A percentile compares a stretch with the other conserved stretches of the same genome.
Evolutionary conservation across 257 asterid species (phyloP).

Genomic region (Paulownia fortunei): DNA sequence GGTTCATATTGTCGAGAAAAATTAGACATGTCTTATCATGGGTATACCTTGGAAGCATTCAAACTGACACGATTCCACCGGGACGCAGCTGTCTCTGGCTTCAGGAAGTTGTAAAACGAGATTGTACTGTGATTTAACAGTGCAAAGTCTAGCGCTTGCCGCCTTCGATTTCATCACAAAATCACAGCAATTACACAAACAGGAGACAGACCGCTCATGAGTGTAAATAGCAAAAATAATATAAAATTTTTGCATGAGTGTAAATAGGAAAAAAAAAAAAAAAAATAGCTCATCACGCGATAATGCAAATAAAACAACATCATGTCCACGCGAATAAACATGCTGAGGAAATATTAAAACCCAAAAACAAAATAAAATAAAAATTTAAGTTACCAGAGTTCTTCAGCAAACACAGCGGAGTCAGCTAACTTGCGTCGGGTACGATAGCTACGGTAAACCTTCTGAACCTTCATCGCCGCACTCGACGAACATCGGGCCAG

Average conservation of each 20-base stretch:
- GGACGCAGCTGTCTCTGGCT: conserved; percentile 62
- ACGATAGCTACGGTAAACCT: conserved; percentile 71
- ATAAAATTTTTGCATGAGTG: neutral
- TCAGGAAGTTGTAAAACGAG: conserved; percentile 60
- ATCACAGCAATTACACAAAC: neutral
- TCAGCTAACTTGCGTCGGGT: conserved; percentile 82
- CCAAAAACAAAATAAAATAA: neutral
- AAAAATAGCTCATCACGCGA: neutral
- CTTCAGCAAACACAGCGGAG: conserved; percentile 77
- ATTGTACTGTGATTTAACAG: conserved; percentile 57
- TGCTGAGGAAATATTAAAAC: neutral
- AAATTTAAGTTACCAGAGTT: conserved; percentile 58
- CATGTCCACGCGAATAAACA: neutral
- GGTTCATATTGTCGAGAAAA: neutral
- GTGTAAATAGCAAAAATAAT: neutral
- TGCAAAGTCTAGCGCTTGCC: conserved; percentile 66
- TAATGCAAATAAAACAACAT: neutral
- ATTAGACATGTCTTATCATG: too few species aligned
- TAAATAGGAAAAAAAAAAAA: neutral
- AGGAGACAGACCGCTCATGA: neutral
- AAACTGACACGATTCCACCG: conserved; percentile 65
- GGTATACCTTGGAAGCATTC: conserved; percentile 67
- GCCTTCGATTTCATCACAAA: conserved; percentile 48
- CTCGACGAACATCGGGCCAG: conserved; percentile 3
- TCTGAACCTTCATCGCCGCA: conserved; percentile 74